A percentile compares a stretch with the other conserved stretches of the same genome.
Evolutionary conservation across 2,329 filamentous ascomycete genomes (phyloP).

Genomic region (Fusarium acutatum): DNA sequence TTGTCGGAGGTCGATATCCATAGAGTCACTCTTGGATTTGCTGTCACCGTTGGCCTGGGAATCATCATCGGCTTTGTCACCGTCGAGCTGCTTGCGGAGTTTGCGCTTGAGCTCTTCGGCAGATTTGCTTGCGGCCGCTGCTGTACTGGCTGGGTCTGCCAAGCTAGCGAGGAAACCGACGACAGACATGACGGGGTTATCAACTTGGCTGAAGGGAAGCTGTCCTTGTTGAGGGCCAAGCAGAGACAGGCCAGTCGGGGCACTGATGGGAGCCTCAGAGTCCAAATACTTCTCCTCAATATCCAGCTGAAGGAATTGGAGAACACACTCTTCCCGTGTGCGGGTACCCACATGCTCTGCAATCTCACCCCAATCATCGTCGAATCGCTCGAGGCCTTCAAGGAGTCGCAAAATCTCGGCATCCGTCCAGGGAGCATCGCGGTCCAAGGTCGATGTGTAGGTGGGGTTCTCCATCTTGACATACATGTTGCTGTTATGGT

Average conservation of each 20-base stretch:
- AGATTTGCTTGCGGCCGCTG: constrained; percentile 87
- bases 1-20: constrained; percentile 69
- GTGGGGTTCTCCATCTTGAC: constrained; percentile 88
- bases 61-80: constrained; percentile 49
- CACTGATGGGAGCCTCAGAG: constrained; percentile 65
- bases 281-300: constrained; percentile 98
- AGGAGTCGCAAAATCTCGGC: constrained; percentile 88
- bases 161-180: constrained; percentile 93
- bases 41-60: constrained; percentile 67
- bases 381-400: constrained; percentile 90
- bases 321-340: constrained; percentile 93
- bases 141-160: constrained; percentile 88
- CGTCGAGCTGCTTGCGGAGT: constrained; percentile 80
- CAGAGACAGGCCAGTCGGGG: constrained; percentile 68
- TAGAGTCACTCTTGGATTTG: constrained; percentile 66
- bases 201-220: constrained; percentile 88
- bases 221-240: constrained; percentile 79
- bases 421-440: constrained; percentile 90
- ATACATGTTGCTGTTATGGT: constrained; percentile 82
- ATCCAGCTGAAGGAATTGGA: constrained; percentile 95
- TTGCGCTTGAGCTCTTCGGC: constrained; percentile 85
- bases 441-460: constrained; percentile 80
- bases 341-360: constrained; percentile 91
- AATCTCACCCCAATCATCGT: constrained; percentile 95
- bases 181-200: constrained; percentile 97